Conservation (phyloP, 257 asterid species). For the Anisodus tanguticus region DNA sequence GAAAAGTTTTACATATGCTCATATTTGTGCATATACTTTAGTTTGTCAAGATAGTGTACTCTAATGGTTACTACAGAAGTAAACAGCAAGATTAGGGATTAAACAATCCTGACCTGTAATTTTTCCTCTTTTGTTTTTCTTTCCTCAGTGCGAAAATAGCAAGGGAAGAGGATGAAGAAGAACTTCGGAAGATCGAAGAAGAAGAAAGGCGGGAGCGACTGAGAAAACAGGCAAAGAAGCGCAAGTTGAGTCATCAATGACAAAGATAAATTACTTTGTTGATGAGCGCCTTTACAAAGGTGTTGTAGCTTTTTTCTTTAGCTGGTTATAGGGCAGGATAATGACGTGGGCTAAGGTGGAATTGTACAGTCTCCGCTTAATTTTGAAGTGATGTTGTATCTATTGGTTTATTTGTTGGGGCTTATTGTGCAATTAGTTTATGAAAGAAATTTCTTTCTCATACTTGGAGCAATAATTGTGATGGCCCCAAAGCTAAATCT, state of each 20-base stretch:
- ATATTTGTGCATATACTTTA: not conserved
- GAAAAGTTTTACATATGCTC: not conserved
- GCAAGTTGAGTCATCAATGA: constrained; percentile 48
- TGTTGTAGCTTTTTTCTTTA: not conserved
- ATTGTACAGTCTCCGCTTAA: constrained; percentile 16
- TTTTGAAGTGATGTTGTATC: constrained; percentile 3
- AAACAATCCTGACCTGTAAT: constrained; percentile 16
- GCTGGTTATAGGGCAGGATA: constrained; percentile 8
- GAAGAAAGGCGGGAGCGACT: constrained; percentile 68
- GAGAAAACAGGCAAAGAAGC: constrained; percentile 69
- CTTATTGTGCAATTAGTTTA: not conserved
- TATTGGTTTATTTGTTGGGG: constrained; percentile 28
- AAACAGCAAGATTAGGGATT: not conserved
- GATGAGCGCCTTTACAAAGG: not conserved
- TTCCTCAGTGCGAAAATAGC: constrained; percentile 65
- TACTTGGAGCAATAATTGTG: not conserved
- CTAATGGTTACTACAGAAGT: not conserved
- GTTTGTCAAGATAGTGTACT: not conserved
- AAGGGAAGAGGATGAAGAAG: constrained; percentile 77
- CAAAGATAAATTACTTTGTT: not conserved
- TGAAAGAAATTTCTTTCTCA: not conserved
- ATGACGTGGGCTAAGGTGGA: constrained; percentile 18
- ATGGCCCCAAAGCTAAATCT: not conserved
- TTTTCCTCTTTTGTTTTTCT: not conserved
- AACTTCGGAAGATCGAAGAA: constrained; percentile 69